phyloP scores from a whole-genome alignment of 1,139 yeast species.

The Tardiomyces depauwii region DNA sequence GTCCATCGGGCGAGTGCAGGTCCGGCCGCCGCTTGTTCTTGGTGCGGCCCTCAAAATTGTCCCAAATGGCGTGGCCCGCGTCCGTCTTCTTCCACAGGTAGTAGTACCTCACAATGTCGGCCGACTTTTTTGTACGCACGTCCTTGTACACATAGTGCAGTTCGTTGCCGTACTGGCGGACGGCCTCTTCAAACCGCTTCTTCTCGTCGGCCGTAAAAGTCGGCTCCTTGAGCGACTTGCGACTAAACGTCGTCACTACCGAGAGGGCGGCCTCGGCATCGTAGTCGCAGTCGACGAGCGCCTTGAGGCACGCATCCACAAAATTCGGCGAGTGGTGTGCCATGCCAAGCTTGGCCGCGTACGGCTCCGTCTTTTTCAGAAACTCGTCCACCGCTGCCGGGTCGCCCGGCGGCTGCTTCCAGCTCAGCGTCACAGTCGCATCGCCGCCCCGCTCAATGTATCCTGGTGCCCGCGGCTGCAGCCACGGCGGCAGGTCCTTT shows the following conservation, averaged over 20 bases:
- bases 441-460: slow-evolving; percentile 78
- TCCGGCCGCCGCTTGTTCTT: slow-evolving; percentile 28
- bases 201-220: slow-evolving; percentile 56
- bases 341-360: slow-evolving; percentile 44
- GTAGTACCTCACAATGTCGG: slow-evolving; percentile 76
- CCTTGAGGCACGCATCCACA: slow-evolving; percentile 55
- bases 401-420: slow-evolving; percentile 38
- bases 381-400: slow-evolving; percentile 38
- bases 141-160: slow-evolving; percentile 58
- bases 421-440: slow-evolving; percentile 49
- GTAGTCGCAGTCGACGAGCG: slow-evolving; percentile 42
- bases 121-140: slow-evolving; percentile 57
- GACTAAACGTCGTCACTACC: slow-evolving; percentile 35
- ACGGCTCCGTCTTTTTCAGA: slow-evolving; percentile 41
- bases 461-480: slow-evolving; percentile 69
- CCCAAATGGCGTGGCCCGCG: slow-evolving; percentile 72
- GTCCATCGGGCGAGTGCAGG: slow-evolving; percentile 18
- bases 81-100: slow-evolving; percentile 86
- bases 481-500: slow-evolving; percentile 42
- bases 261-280: slow-evolving; percentile 37
- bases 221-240: slow-evolving; percentile 61
- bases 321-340: slow-evolving; percentile 58
- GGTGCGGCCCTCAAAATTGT: slow-evolving; percentile 60
- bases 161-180: slow-evolving; percentile 66
- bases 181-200: slow-evolving; percentile 62